phyloP scores from a whole-genome alignment of 257 asterid genomes.

The Nicotiana paniculata region DNA sequence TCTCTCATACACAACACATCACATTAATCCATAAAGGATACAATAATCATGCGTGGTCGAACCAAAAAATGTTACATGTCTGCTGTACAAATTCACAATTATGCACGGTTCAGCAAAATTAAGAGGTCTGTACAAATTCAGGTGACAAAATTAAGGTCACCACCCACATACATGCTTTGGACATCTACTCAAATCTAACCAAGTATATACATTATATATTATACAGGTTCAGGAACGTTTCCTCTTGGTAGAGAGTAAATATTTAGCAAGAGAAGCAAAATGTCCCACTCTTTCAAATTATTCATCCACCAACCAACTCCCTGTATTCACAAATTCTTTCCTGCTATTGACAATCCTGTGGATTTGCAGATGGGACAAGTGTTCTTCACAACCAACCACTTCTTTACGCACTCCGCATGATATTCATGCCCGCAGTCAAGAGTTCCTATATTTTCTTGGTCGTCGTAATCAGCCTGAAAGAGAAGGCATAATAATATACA shows the following conservation, averaged over 20 bases:
- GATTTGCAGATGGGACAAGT: conserved; percentile 26
- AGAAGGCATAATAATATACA: not conserved
- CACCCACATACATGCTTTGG: conserved; percentile 20
- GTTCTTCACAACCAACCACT: conserved; percentile 24
- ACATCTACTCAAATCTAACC: not conserved
- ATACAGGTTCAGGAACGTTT: conserved; percentile 28
- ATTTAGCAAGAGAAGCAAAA: conserved; percentile 15
- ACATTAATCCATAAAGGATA: not conserved
- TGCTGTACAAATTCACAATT: conserved; percentile 49
- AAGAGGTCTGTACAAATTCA: conserved; percentile 50
- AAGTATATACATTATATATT: conserved; percentile 47
- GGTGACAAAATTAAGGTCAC: conserved; percentile 38
- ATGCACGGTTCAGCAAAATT: not conserved
- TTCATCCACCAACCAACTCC: conserved; percentile 22
- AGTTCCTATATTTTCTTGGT: conserved; percentile 11
- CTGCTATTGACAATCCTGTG: conserved; percentile 15
- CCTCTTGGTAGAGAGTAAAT: conserved; percentile 6
- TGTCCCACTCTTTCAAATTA: conserved; percentile 24
- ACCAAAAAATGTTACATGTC: conserved; percentile 25
- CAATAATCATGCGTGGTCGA: conserved; percentile 8
- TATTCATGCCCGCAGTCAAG: conserved; percentile 24
- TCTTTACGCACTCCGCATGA: conserved; percentile 16
- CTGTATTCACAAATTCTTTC: conserved; percentile 25
- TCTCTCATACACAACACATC: not conserved
- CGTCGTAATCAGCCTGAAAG: conserved; percentile 10